These are phyloP conservation scores for Colletotrichum orchidophilum DNA, from an alignment of 2,329 filamentous ascomycete genomes.

Conservation along the genomic window DNA sequence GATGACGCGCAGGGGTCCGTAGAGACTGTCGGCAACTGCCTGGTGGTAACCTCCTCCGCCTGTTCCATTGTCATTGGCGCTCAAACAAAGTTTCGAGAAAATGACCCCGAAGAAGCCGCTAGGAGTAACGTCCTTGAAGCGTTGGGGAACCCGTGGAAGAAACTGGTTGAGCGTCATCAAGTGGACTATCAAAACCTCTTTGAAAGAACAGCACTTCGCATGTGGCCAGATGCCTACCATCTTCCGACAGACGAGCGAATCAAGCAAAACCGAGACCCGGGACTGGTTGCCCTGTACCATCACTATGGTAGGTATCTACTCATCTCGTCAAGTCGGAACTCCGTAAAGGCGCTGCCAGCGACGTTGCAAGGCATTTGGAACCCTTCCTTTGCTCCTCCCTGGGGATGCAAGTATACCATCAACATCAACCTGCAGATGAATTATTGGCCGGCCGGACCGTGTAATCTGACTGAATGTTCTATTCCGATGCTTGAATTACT, in stretches of 20 bases:
- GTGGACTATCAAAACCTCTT: constrained; percentile 38
- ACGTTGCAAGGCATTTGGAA: constrained; percentile 58
- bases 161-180: constrained; percentile 35
- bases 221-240: constrained; percentile 38
- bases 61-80: constrained; percentile 49
- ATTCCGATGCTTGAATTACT: constrained; percentile 39
- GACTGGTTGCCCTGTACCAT: constrained; percentile 36
- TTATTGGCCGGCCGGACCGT: constrained; percentile 47
- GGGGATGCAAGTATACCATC: constrained; percentile 54
- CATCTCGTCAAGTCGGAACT: constrained; percentile 33
- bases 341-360: constrained; percentile 44
- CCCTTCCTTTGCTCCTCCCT: constrained; percentile 47
- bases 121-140: constrained; percentile 37
- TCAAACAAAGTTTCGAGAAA: constrained; percentile 49
- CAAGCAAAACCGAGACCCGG: constrained; percentile 34
- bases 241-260: constrained; percentile 36
- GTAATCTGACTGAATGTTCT: constrained; percentile 28
- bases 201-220: constrained; percentile 35
- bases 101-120: constrained; percentile 40
- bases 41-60: constrained; percentile 47
- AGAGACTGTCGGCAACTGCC: constrained; percentile 44
- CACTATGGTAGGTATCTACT: constrained; percentile 36
- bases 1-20: constrained; percentile 41
- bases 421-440: constrained; percentile 56
- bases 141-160: constrained; percentile 34